Percentiles rank a stretch among this genome's conserved stretches.
Evolutionary conservation across 2,329 filamentous ascomycete species (phyloP).

Genomic region (Alternaria rosae): DNA sequence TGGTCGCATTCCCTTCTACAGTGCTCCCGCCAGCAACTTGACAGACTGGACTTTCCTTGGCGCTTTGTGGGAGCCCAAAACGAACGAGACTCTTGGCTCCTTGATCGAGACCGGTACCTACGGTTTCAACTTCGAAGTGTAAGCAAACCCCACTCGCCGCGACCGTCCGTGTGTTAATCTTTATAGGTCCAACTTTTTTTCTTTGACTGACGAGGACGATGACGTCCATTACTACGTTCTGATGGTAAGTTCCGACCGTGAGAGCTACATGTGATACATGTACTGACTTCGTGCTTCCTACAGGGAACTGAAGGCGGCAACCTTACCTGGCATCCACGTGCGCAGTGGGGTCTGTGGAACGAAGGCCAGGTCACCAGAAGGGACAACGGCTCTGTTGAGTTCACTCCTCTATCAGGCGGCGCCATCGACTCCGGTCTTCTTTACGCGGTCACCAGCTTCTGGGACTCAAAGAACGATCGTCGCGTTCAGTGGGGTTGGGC

Average conservation of each 20-base stretch:
- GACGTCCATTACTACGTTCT: slow-evolving; percentile 55
- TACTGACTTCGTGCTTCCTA: neutral
- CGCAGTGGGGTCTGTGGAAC: slow-evolving; percentile 57
- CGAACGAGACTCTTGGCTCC: slow-evolving; percentile 53
- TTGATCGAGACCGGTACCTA: slow-evolving; percentile 55
- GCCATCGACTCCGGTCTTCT: slow-evolving; percentile 55
- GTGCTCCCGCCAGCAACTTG: slow-evolving; percentile 53
- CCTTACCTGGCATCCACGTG: slow-evolving; percentile 50
- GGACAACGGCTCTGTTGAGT: slow-evolving; percentile 55
- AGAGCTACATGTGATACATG: neutral
- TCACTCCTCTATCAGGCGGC: slow-evolving; percentile 55
- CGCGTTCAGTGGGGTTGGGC: slow-evolving; percentile 59
- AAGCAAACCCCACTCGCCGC: slow-evolving; percentile 10
- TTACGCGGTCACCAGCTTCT: slow-evolving; percentile 58
- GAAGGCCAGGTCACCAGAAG: slow-evolving; percentile 53
- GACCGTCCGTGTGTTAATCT: slow-evolving; percentile 5
- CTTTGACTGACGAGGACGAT: slow-evolving; percentile 53
- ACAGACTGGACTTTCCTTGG: slow-evolving; percentile 58
- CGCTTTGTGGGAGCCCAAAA: slow-evolving; percentile 55
- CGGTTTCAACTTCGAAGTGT: slow-evolving; percentile 58
- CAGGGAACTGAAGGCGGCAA: slow-evolving; percentile 54
- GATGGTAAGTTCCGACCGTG: slow-evolving; percentile 30
- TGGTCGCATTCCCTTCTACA: slow-evolving; percentile 57
- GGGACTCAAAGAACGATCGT: slow-evolving; percentile 58
- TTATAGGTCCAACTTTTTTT: slow-evolving; percentile 54